Base-by-base conservation (phyloP, 2,329 filamentous ascomycete species). In the Colletotrichum ledebouriae region DNA sequence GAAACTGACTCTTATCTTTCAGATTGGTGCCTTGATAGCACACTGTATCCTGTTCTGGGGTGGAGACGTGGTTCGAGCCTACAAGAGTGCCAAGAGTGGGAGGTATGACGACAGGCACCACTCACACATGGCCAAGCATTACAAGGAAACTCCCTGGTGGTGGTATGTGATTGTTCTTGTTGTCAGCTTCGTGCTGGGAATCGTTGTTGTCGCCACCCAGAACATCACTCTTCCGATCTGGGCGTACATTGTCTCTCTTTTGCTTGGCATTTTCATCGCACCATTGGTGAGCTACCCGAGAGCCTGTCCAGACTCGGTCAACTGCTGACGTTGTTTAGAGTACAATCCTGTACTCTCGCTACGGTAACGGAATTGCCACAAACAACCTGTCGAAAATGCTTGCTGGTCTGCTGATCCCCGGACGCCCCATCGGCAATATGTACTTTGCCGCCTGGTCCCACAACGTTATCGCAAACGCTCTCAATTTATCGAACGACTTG, bases 361-460 rank as follows among this genome's bases (percentile, higher is more conserved):
- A 79, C 46, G 86, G 86, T 10, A 88, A 85, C 52, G 86, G 86
- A 12, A 87, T 88, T 39, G 84, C 85, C 7, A 88, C 86, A 2
- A 88, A 88, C 72, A 86, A 88, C 63, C 67, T 89, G 44, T 87
- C 85, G 20, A 87, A 87, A 71, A 86, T 87, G 85, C 67, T 88
- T 55, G 86, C 81, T 0, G 86, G 86, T 58, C 76, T 86, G 3
- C 75, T 85, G 65, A 71, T 87, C 2, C 85, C 85, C 2, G 83
- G 80, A 2, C 81, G 82, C 1, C 85, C 85, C 0, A 71, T 87
- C 4, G 85, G 84, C 2, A 87, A 87, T 74, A 85, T 87, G 83
- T 87, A 87, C 74, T 87, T 87, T 73, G 83, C 86, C 7, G 82
- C 83, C 11, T 88, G 85, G 85, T 88, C 85, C 1, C 86, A 89